Base-by-base conservation (phyloP, 139 green algal species). In the Eudorina sp. region DNA sequence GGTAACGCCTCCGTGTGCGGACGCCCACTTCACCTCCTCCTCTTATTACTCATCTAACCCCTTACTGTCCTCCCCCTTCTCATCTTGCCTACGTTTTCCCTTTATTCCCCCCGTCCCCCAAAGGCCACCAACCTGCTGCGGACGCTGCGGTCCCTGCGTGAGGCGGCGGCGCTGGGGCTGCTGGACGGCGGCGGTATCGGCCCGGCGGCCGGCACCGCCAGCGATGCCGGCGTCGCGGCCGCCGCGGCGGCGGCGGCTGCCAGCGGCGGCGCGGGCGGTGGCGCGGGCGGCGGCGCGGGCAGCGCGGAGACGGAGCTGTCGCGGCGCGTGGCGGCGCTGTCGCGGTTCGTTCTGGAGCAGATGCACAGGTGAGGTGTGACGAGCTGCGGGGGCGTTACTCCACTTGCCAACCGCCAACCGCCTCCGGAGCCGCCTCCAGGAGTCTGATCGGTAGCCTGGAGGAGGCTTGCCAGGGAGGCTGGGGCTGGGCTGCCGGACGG, bases 321-420 rank as follows among this genome's bases (percentile, higher is more conserved):
- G 8, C 83, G 93, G 43, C 90, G 96, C 3, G 91, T 98, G 43
- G 94, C 97, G 85, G 94, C 89, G 13, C 93, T 99, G 34, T 94
- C 86, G 51, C 91, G 97, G 60, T 99, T 99, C 88, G 80, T 99
- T 25, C 81, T 99, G 74, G 96, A 99, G 83, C 94, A 97, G 75
- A 88, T 98, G 83, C 90, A 96, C 90, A 96, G 93, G 90, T 94
- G 74, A 55, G 88, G n/a, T n/a, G n/a, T n/a, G n/a, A n/a, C n/a
- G n/a, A n/a, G n/a, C n/a, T n/a, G n/a, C n/a, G n/a, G n/a, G n/a
- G n/a, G n/a, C n/a, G n/a, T n/a, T n/a, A n/a, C n/a, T n/a, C n/a
- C n/a, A n/a, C n/a, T n/a, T n/a, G n/a, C n/a, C n/a, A n/a, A n/a
- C n/a, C n/a, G n/a, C n/a, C n/a, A n/a, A n/a, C n/a, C n/a, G n/a